phyloP scores from a whole-genome alignment of 371 early-diverging fungal genomes.

The Amoeboradix gromovi region DNA sequence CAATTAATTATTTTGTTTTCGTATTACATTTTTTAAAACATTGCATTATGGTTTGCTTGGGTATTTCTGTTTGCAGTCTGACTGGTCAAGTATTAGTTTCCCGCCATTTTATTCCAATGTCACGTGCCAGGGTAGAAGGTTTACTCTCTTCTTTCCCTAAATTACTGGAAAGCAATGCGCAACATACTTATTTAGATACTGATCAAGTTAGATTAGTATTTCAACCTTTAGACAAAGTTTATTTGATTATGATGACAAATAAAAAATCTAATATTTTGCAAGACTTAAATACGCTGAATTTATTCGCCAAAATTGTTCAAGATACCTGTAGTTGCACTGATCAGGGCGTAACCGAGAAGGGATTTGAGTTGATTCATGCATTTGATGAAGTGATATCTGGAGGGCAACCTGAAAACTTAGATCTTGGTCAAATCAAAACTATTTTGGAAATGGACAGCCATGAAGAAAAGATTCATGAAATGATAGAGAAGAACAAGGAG shows the following conservation, averaged over 20 bases:
- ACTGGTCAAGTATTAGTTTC: conserved; percentile 46
- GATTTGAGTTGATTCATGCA: conserved; percentile 60
- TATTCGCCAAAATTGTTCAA: conserved; percentile 58
- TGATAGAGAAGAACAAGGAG: conserved; percentile 47
- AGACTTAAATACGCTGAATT: conserved; percentile 71
- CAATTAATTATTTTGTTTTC: too few species aligned
- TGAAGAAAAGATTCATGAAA: conserved; percentile 1
- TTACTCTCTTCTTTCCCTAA: conserved; percentile 80
- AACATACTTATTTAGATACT: conserved; percentile 79
- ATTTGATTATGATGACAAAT: conserved; percentile 41
- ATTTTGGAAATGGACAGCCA: conserved; percentile 2
- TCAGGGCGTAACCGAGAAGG: conserved; percentile 20
- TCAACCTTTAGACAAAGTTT: conserved; percentile 75
- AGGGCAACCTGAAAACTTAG: conserved; percentile 46
- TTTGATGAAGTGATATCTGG: conserved; percentile 88
- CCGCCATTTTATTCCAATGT: conserved; percentile 84
- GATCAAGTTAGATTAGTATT: conserved; percentile 86
- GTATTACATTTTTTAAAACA: too few species aligned
- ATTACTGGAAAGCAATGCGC: conserved; percentile 54
- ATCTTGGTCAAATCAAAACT: conserved; percentile 51
- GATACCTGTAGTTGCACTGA: not conserved
- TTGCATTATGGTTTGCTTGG: not conserved
- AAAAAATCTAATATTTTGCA: conserved; percentile 44
- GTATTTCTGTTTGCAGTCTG: not conserved
- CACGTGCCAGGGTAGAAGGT: conserved; percentile 80